These are phyloP conservation scores for Pisolithus albus DNA, from an alignment of 768 basidiomycete genomes.

Conservation along the genomic window DNA sequence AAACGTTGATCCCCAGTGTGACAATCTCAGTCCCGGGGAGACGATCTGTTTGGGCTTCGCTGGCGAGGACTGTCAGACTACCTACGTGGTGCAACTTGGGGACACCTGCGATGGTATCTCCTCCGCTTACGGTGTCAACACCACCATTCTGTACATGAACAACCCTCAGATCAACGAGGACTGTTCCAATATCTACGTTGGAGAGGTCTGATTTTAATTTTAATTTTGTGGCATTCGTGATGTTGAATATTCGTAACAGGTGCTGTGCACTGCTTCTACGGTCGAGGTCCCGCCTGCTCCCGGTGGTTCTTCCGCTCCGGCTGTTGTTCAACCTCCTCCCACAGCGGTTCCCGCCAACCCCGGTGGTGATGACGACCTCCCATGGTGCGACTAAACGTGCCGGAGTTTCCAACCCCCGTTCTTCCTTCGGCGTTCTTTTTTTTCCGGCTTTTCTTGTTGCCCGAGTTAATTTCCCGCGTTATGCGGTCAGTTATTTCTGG, in stretches of 20 bases:
- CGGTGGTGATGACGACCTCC: conserved; percentile 25
- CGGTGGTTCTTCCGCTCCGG: conserved; percentile 17
- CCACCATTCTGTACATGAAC: conserved; percentile 51
- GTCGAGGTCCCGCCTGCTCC: conserved; percentile 40
- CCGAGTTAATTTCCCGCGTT: neutral
- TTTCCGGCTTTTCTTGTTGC: neutral
- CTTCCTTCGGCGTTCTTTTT: neutral
- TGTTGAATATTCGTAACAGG: conserved; percentile 26
- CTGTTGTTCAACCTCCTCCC: conserved; percentile 22
- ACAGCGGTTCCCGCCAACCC: conserved; percentile 21
- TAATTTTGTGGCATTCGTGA: neutral
- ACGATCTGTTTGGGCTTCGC: conserved; percentile 55
- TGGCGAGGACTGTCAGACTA: conserved; percentile 55
- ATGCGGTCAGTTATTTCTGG: neutral
- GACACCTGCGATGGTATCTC: conserved; percentile 58
- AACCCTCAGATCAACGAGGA: conserved; percentile 62
- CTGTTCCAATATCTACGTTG: conserved; percentile 66
- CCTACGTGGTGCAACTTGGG: conserved; percentile 47
- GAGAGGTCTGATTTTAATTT: conserved; percentile 47
- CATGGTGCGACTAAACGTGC: conserved; percentile 44
- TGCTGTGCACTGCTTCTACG: conserved; percentile 43
- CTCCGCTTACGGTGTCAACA: conserved; percentile 36
- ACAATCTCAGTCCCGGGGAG: conserved; percentile 48
- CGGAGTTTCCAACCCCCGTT: neutral
- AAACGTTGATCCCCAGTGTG: conserved; percentile 46